phyloP scores from a whole-genome alignment of 441 rosid species.

The Raphanus hybrid region DNA sequence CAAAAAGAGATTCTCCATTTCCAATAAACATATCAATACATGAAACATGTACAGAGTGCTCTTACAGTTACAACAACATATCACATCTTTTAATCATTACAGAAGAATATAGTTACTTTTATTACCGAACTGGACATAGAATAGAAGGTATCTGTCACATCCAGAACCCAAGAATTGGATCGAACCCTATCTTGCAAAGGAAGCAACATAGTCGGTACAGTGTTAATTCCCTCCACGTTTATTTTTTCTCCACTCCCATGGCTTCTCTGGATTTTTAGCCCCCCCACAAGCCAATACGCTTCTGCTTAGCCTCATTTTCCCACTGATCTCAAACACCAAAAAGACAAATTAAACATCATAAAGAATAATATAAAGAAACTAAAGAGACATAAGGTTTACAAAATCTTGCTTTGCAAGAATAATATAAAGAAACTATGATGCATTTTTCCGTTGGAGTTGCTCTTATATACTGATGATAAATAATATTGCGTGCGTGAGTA shows the following conservation, averaged over 20 bases:
- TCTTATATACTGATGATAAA: too few species aligned
- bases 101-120: slow-evolving; percentile 6
- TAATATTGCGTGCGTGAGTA: too few species aligned
- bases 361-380: background rate
- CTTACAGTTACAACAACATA: slow-evolving; percentile 29
- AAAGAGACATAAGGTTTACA: background rate
- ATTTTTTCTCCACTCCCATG: slow-evolving; percentile 83
- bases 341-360: background rate
- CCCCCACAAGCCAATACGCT: slow-evolving; percentile 76
- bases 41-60: slow-evolving; percentile 27
- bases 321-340: slow-evolving; percentile 54
- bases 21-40: background rate
- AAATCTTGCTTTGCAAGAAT: slow-evolving; percentile 53
- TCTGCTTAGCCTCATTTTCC: slow-evolving; percentile 73
- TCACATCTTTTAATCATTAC: slow-evolving; percentile 6
- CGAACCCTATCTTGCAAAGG: background rate
- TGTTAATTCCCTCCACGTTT: slow-evolving; percentile 46
- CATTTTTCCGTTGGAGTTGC: too few species aligned
- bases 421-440: too few species aligned
- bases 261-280: slow-evolving; percentile 69
- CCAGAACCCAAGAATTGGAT: background rate
- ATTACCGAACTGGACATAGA: slow-evolving; percentile 7
- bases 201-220: background rate
- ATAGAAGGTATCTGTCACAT: slow-evolving; percentile 10
- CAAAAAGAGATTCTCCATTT: background rate